Conservation (phyloP, 2,329 filamentous ascomycete species). For the Hypoxylon rubiginosum region DNA sequence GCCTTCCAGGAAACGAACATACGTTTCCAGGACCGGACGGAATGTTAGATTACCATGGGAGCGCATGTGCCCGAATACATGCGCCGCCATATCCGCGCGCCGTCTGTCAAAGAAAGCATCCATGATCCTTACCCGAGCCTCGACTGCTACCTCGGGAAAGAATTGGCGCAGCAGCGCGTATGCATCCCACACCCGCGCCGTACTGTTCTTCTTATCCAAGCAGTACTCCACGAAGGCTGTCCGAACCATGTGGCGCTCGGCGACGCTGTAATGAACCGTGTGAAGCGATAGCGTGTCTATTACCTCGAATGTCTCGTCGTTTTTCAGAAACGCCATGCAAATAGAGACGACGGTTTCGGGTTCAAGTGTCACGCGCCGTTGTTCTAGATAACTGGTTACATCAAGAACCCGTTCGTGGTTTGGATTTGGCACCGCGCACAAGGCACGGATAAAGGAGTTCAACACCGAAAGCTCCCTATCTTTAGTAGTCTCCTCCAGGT, state of each 20-base stretch:
- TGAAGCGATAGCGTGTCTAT: slow-evolving; percentile 86
- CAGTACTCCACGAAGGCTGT: slow-evolving; percentile 77
- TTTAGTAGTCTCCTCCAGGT: slow-evolving; percentile 65
- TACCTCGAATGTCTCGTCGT: slow-evolving; percentile 82
- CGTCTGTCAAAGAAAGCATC: slow-evolving; percentile 81
- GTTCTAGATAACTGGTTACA: slow-evolving; percentile 79
- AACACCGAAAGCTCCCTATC: slow-evolving; percentile 73
- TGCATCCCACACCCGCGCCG: slow-evolving; percentile 73
- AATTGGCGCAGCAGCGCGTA: slow-evolving; percentile 76
- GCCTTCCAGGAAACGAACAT: slow-evolving; percentile 82
- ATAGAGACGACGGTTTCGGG: slow-evolving; percentile 81
- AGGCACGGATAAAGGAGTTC: slow-evolving; percentile 78
- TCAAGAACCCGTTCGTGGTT: slow-evolving; percentile 78
- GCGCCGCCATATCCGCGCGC: slow-evolving; percentile 85
- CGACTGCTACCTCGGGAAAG: slow-evolving; percentile 75
- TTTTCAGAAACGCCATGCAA: slow-evolving; percentile 79
- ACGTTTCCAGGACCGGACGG: slow-evolving; percentile 79
- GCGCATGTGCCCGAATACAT: slow-evolving; percentile 96
- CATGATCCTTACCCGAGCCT: slow-evolving; percentile 80
- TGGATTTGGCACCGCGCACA: slow-evolving; percentile 72
- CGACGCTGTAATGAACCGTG: slow-evolving; percentile 75
- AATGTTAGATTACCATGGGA: slow-evolving; percentile 73
- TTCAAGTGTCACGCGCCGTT: slow-evolving; percentile 76
- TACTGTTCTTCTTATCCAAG: slow-evolving; percentile 71
- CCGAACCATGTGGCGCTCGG: slow-evolving; percentile 76